Evolutionary conservation across 192 early-diverging fungal genomes (phyloP).

Genomic region (Backusella sp.): DNA sequence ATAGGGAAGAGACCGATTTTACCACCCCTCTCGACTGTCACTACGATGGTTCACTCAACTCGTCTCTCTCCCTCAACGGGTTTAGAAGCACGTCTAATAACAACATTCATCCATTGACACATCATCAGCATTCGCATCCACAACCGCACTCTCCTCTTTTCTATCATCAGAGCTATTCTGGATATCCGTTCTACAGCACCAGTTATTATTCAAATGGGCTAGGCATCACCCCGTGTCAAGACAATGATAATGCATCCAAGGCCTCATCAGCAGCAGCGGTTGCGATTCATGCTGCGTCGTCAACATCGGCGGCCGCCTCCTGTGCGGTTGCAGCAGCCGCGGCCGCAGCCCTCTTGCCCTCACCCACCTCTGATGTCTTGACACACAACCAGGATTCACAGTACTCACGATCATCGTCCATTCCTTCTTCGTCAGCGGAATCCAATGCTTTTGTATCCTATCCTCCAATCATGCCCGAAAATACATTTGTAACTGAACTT

Average conservation of each 20-base stretch:
- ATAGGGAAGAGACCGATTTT: background rate
- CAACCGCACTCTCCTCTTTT: constrained; percentile 15
- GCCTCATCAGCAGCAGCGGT: constrained; percentile 7
- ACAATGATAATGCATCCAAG: background rate
- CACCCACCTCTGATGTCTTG: constrained; percentile 2
- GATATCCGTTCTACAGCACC: constrained; percentile 12
- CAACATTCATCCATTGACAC: constrained; percentile 7
- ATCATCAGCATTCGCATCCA: constrained; percentile 12
- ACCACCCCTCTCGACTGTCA: background rate
- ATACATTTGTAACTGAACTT: constrained; percentile 14
- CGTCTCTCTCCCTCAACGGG: background rate
- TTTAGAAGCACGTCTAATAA: background rate
- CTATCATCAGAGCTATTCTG: constrained; percentile 8
- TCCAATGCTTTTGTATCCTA: constrained; percentile 4
- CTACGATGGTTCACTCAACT: background rate
- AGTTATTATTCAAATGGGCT: constrained; percentile 11
- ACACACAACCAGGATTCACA: constrained; percentile 11
- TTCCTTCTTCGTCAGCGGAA: background rate
- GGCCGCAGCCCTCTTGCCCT: background rate
- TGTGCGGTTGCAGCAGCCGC: constrained; percentile 10
- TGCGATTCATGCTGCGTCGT: constrained; percentile 3
- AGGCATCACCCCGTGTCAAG: constrained; percentile 13
- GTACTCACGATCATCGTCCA: background rate
- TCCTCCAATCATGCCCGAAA: background rate
- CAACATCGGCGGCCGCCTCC: background rate